A percentile compares a stretch with the other conserved stretches of the same genome.
These are phyloP conservation scores for Boletus bicolor DNA, from an alignment of 768 basidiomycete genomes.

Conservation along the genomic window DNA sequence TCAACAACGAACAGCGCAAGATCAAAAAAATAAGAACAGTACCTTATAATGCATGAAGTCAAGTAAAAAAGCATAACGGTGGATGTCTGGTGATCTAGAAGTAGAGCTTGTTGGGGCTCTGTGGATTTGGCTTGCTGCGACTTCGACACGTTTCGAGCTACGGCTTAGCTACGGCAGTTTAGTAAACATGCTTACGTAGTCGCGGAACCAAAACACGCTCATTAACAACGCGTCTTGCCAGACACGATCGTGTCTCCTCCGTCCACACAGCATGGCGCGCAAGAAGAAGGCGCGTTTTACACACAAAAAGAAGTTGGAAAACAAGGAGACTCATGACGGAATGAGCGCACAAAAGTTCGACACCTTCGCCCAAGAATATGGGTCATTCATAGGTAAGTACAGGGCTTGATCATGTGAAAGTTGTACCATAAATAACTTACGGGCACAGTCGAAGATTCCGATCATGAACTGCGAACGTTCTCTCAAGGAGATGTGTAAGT, in stretches of 20 bases:
- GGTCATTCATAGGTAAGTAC: constrained; percentile 20
- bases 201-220: constrained; percentile 17
- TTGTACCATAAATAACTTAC: not conserved
- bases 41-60: constrained; percentile 42
- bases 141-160: constrained; percentile 11
- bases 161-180: not conserved
- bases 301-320: constrained; percentile 13
- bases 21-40: constrained; percentile 22
- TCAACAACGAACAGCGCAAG: constrained; percentile 10
- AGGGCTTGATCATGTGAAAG: not conserved
- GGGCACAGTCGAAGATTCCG: constrained; percentile 12
- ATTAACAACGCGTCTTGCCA: constrained; percentile 26
- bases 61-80: constrained; percentile 41
- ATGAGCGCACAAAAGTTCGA: constrained; percentile 15
- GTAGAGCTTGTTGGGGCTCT: not conserved
- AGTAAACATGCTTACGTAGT: constrained; percentile 25
- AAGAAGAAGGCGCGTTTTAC: constrained; percentile 17
- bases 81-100: constrained; percentile 1
- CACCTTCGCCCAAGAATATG: constrained; percentile 1
- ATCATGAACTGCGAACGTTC: constrained; percentile 26
- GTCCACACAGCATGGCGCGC: constrained; percentile 25
- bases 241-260: constrained; percentile 18
- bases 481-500: constrained; percentile 34
- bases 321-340: not conserved
- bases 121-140: not conserved